Evolutionary conservation across 2,329 filamentous ascomycete species (phyloP).

Genomic region (Sporothrix humicola): DNA sequence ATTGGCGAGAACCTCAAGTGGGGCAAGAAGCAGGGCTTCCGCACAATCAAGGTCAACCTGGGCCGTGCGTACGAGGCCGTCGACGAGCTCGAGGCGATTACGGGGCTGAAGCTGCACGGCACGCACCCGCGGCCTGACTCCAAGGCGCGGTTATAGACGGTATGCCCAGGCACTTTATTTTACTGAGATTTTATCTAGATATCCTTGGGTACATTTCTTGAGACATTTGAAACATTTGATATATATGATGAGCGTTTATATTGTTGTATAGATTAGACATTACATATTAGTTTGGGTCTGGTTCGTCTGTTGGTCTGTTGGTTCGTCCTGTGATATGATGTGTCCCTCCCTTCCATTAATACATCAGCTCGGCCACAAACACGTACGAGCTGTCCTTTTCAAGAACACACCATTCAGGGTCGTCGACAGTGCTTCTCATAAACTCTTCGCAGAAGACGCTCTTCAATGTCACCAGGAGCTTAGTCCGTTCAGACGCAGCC

Average conservation of each 20-base stretch:
- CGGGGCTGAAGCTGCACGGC: constrained; percentile 68
- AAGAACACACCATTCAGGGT: constrained; percentile 42
- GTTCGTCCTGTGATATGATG: too few species aligned
- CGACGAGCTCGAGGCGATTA: constrained; percentile 75
- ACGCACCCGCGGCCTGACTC: constrained; percentile 52
- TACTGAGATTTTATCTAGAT: not conserved
- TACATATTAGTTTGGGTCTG: not conserved
- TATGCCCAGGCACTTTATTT: not conserved
- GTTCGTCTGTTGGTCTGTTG: not conserved
- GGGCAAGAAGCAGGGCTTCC: constrained; percentile 74
- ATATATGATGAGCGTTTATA: too few species aligned
- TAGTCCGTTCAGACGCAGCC: constrained; percentile 8
- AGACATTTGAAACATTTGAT: too few species aligned
- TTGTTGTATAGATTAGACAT: not conserved
- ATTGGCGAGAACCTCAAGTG: constrained; percentile 92
- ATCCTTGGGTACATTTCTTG: too few species aligned
- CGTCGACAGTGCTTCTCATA: constrained; percentile 39
- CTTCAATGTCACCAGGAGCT: constrained; percentile 36
- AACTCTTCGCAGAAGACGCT: constrained; percentile 44
- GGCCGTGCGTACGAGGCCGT: constrained; percentile 82
- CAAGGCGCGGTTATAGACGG: constrained; percentile 53
- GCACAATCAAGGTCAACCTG: constrained; percentile 82
- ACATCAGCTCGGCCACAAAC: constrained; percentile 40
- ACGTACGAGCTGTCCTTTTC: constrained; percentile 43
- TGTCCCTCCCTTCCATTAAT: not conserved